Base-by-base conservation (phyloP, 2,329 filamentous ascomycete genomes). In the Sclerotinia nivalis region DNA sequence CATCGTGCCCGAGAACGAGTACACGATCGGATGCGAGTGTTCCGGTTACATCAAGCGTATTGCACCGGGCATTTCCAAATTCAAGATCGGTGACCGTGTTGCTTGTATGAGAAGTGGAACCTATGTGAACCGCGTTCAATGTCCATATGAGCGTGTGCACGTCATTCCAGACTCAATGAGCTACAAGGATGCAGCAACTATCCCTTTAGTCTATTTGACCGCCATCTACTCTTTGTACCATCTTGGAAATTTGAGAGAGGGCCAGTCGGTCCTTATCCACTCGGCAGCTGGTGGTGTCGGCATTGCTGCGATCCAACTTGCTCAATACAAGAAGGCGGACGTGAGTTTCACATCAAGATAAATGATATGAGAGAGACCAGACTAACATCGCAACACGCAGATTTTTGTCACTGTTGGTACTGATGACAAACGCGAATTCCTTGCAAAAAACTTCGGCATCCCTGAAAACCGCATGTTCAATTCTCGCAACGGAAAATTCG, bases 171-270 rank as follows among this genome's bases (percentile, higher is more conserved):
- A 78, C 25, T 72, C 72, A 28, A 72, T 83, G 70, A 74, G 76
- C 0, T 81, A 82, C 64, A 77, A 80, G 49, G 77, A 79, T 1
- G 81, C 79, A 1, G 82, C 82, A 1, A 74, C 81, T 15, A 74
- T 81, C 7, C 81, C 82, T 0, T 80, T 82, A 3, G 77, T 80
- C 0, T 71, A 71, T 50, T 25, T 31, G 62, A 69, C 68, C 1
- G 69, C 70, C 4, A 66, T 74, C 50, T 69, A 73, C 54, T 64
- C 58, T 22, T 25, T 74, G 22, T 59, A 69, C 31, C 43, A 71
- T 13, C 45, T 71, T 31, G 73, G 66, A 70, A 20, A 69, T 8
- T 55, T 79, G 6, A 18, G 71, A 40, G 69, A 65, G 9, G 71
- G 72, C 10, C 73, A 80, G 58, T 72, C 50, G 4, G 68, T 81